Evolutionary conservation across 1,139 yeast genomes (phyloP), one percentile per base, ranked within the genome.

Genomic region (Debaryomycetaceae sp.): DNA sequence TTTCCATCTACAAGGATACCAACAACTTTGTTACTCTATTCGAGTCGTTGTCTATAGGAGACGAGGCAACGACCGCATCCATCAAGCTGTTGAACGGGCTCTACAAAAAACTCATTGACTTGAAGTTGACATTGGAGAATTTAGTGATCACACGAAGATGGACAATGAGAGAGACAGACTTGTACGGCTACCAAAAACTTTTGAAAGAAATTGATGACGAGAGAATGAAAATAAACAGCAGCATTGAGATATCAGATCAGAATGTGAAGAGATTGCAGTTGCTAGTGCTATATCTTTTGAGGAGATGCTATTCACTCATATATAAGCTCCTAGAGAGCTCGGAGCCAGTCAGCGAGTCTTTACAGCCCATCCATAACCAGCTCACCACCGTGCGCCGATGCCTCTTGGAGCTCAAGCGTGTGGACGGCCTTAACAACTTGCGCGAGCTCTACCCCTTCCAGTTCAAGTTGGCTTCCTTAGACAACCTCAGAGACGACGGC

Each of bases 401-500:
- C 58, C 67, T 92, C 37, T 67, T 89, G 42, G 98, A 92, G 53
- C 83, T 92, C 44, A 88, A 87, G 63, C 75, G 96, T 56, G 84
- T 89, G 72, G 97, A 96, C 39, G 98, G 98, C 4, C 76, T 92
- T 39, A 83, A 86, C 42, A 83, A 85, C 40, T 77, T 85, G 44
- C 78, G 98, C 47, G 98, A 92, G 58, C 72, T 92, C 43, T 92
- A 89, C 55, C 98, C 98, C 6, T 92, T 87, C 61, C 98, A 92
- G 63, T 81, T 92, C 81, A 92, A 92, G 63, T 73, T 92, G 42
- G 94, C 95, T 1, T 83, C 95, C 11, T 73, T 92, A 47, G 98
- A 92, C 60, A 86, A 88, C 54, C 63, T 86, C 56, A 78, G 97
- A 55, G 75, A 70, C 15, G 98, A 92, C 59, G 98, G 98, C 28